Evolutionary conservation across 2,329 filamentous ascomycete genomes (phyloP).

Genomic region (Trichoderma sp.): DNA sequence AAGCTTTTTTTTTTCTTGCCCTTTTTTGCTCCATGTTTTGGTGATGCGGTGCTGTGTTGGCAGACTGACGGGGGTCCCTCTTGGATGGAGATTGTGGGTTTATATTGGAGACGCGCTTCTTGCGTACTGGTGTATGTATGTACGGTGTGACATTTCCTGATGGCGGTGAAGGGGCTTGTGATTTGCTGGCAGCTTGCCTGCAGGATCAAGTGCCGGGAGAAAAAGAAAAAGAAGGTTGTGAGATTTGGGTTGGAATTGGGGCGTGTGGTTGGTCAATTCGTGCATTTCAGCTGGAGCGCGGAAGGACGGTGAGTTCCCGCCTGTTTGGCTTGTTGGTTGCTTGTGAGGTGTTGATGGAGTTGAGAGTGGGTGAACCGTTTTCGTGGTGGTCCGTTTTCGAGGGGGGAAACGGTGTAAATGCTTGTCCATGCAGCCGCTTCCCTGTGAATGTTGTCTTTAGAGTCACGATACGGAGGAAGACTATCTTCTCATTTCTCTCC

Average conservation of each 20-base stretch:
- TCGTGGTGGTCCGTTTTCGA: neutral
- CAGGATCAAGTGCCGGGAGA: neutral
- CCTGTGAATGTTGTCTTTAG: too few species aligned
- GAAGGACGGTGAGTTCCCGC: neutral
- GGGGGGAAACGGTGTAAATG: slow-evolving; percentile 5
- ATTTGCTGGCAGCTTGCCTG: slow-evolving; percentile 8
- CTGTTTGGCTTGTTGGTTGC: too few species aligned
- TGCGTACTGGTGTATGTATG: neutral
- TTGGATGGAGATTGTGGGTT: neutral
- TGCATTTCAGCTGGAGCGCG: neutral
- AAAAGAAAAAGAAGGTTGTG: neutral
- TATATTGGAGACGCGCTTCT: neutral
- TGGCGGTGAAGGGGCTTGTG: slow-evolving; percentile 10
- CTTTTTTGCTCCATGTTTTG: neutral
- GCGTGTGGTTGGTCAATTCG: neutral
- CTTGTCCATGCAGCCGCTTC: neutral
- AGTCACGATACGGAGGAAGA: too few species aligned
- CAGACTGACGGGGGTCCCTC: slow-evolving; percentile 1
- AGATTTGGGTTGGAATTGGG: neutral
- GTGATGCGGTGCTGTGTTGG: slow-evolving; percentile 20
- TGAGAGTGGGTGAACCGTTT: neutral
- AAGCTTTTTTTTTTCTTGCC: neutral
- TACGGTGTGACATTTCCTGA: neutral
- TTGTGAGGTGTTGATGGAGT: neutral
- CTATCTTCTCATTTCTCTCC: too few species aligned